Base-by-base conservation (phyloP, 805 yeast genomes). In the Priceomyces fermenticarens region DNA sequence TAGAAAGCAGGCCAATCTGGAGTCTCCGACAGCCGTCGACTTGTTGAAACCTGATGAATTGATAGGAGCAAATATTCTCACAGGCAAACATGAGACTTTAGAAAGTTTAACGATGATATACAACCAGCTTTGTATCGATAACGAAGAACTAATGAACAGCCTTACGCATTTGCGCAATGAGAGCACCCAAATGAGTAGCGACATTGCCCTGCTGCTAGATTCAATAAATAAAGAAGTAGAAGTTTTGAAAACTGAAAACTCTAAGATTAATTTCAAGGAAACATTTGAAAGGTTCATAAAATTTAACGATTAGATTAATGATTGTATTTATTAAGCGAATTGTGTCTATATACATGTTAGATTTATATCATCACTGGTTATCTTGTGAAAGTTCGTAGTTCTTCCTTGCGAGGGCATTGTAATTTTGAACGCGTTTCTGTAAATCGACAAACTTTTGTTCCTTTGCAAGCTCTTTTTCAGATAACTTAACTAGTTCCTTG, bases 401-500 rank as follows among this genome's bases (percentile, higher is more conserved):
- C 52, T 57, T 55, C 47, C 56, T 62, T 25, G 75, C 70, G 54
- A 68, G 49, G 41, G 57, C 62, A 44, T 68, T 60, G 50, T 70
- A 70, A 11, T 54, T 60, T 16, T 52, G 54, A 32, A 70, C 70
- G 54, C 66, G 67, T 64, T 67, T 68, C 46, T 64, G 65, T 52
- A 70, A 66, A 12, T 58, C 63, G 25, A 38, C 43, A 37, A 50
- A 42, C 49, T 62, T 58, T 39, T 56, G 56, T 38, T 52, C 56
- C 52, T 63, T 65, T 37, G 43, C 48, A 51, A 55, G 50, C 48
- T 63, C 60, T 45, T 63, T 65, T 28, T 65, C 68, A 26, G 70
- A 60, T 42, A 59, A 50, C 39, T 75, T 83, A 35, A 84, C 78
- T 63, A 84, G 64, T 37, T 73, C 65, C 63, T 81, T 75, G 56